These are phyloP conservation scores for Passalora sequoiae DNA, from an alignment of 2,329 filamentous ascomycete species.

Conservation along the genomic window DNA sequence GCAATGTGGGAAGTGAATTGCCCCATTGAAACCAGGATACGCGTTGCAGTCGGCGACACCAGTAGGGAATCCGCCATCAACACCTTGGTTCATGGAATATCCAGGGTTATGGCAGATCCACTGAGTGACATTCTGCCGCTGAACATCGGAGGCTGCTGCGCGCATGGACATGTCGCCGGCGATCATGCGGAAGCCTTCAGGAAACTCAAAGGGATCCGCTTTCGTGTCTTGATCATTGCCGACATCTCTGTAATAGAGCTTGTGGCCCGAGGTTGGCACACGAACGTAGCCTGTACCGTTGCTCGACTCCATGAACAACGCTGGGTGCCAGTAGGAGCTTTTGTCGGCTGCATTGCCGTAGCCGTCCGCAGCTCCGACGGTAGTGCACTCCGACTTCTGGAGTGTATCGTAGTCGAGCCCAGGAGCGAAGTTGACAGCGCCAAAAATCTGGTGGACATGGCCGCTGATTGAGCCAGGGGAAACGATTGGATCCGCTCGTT, in stretches of 20 bases:
- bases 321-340: constrained; percentile 73
- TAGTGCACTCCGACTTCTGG: constrained; percentile 51
- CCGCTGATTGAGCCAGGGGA: constrained; percentile 53
- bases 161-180: constrained; percentile 58
- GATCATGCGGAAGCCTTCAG: constrained; percentile 65
- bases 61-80: constrained; percentile 53
- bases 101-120: constrained; percentile 49
- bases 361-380: constrained; percentile 23
- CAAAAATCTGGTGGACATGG: constrained; percentile 68
- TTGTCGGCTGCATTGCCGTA: constrained; percentile 53
- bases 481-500: constrained; percentile 64
- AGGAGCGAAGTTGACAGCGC: constrained; percentile 60
- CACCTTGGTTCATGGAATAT: constrained; percentile 39
- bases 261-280: constrained; percentile 59
- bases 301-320: constrained; percentile 61
- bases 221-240: constrained; percentile 48
- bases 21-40: constrained; percentile 51
- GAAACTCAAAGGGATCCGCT: constrained; percentile 65
- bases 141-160: constrained; percentile 50
- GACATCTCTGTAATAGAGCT: constrained; percentile 63
- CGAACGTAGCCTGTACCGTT: constrained; percentile 57
- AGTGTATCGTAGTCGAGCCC: constrained; percentile 58
- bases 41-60: constrained; percentile 63
- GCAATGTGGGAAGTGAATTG: constrained; percentile 68
- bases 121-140: constrained; percentile 38